These are phyloP conservation scores for Hypoxylon sp. DNA, from an alignment of 2,329 filamentous ascomycete species.

Conservation along the genomic window DNA sequence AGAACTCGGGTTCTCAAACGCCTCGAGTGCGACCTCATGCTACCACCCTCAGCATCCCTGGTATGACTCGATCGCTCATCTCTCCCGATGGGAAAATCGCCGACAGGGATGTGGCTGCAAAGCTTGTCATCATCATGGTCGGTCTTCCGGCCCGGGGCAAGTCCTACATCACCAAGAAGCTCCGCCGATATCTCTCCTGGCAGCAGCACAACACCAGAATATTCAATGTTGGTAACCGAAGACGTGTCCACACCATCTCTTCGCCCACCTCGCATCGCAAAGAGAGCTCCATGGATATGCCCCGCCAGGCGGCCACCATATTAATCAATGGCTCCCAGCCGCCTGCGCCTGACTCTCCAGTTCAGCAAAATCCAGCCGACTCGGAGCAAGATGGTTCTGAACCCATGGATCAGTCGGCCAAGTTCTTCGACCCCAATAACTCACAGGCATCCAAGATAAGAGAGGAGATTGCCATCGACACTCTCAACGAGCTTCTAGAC, in stretches of 20 bases:
- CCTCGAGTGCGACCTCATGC: slow-evolving; percentile 82
- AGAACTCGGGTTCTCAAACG: slow-evolving; percentile 79
- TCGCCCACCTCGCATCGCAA: slow-evolving; percentile 47
- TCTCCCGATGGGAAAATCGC: slow-evolving; percentile 96
- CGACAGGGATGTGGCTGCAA: slow-evolving; percentile 91
- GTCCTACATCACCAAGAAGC: slow-evolving; percentile 98
- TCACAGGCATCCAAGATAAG: slow-evolving; percentile 80
- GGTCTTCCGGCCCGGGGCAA: slow-evolving; percentile 94
- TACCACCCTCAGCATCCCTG: slow-evolving; percentile 95
- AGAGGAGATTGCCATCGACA: slow-evolving; percentile 91
- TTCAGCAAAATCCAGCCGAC: slow-evolving; percentile 47
- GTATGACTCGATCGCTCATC: slow-evolving; percentile 92
- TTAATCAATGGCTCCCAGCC: slow-evolving; percentile 61
- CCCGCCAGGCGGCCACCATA: slow-evolving; percentile 63
- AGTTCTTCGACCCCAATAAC: slow-evolving; percentile 94
- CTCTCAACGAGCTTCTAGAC: slow-evolving; percentile 88
- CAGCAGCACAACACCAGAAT: slow-evolving; percentile 94
- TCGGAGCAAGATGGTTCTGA: slow-evolving; percentile 48
- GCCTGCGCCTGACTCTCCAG: slow-evolving; percentile 41
- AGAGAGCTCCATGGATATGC: slow-evolving; percentile 52
- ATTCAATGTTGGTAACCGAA: slow-evolving; percentile 95
- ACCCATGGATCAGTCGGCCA: slow-evolving; percentile 84
- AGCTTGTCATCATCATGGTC: slow-evolving; percentile 98
- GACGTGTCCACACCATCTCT: slow-evolving; percentile 73
- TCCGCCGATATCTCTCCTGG: slow-evolving; percentile 95